phyloP scores from a whole-genome alignment of 495 filamentous ascomycete genomes.

The Hypoxylon crocopeplum region DNA sequence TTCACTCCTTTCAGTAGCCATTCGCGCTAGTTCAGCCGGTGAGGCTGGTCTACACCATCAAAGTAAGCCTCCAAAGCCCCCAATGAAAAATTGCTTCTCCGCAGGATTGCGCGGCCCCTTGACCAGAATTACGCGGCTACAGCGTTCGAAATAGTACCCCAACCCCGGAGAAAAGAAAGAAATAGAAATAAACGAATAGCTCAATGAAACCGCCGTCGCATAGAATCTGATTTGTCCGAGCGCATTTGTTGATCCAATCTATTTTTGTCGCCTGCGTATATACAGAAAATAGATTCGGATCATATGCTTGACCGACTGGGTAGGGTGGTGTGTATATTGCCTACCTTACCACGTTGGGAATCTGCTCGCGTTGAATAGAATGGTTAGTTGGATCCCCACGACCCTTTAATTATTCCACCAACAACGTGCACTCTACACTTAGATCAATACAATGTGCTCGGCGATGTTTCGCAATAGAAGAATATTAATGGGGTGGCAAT shows the following conservation, averaged over 20 bases:
- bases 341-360: too few species aligned
- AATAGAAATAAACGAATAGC: background rate
- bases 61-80: background rate
- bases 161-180: background rate
- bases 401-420: slow-evolving; percentile 1
- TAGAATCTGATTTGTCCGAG: background rate
- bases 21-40: background rate
- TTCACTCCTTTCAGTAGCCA: background rate
- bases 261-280: too few species aligned
- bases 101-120: background rate
- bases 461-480: slow-evolving; percentile 4
- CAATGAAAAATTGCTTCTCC: background rate
- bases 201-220: too few species aligned
- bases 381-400: background rate
- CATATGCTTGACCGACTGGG: background rate
- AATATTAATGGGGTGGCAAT: background rate
- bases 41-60: background rate
- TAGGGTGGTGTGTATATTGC: too few species aligned
- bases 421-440: too few species aligned
- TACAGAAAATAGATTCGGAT: too few species aligned
- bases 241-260: too few species aligned
- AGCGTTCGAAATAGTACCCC: background rate
- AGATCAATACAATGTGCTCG: background rate
- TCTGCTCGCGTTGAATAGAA: background rate
- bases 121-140: background rate